phyloP scores from a whole-genome alignment of 1,284 basidiomycete genomes.

The Ceratobasidium sp. region DNA sequence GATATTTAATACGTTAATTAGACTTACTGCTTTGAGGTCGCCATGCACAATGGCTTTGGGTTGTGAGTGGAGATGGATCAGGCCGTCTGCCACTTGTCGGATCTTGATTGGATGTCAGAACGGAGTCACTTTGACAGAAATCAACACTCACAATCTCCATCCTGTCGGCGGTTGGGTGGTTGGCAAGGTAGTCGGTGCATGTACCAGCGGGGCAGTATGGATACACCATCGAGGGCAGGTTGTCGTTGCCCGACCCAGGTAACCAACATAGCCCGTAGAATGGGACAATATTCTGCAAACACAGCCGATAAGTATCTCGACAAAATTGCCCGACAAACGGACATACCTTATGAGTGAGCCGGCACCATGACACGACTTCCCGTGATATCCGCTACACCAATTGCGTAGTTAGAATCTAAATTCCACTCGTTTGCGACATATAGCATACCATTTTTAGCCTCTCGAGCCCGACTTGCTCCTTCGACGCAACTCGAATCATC shows the following conservation, averaged over 20 bases:
- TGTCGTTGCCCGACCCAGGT: background rate
- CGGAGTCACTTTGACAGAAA: background rate
- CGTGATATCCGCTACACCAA: conserved; percentile 20
- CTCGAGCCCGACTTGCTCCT: background rate
- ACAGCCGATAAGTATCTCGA: background rate
- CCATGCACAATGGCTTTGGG: conserved; percentile 40
- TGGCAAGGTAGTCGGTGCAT: conserved; percentile 14
- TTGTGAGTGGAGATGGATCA: conserved; percentile 42
- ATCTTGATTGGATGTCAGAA: conserved; percentile 33
- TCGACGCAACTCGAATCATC: conserved; percentile 27
- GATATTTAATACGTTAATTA: background rate
- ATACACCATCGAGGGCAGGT: conserved; percentile 26
- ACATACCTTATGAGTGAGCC: background rate
- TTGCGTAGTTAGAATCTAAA: background rate
- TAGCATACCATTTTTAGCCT: conserved; percentile 17
- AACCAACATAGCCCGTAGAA: conserved; percentile 32
- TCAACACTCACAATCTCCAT: conserved; percentile 20
- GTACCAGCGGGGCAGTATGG: conserved; percentile 41
- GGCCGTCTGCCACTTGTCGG: conserved; percentile 40
- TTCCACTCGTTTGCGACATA: background rate
- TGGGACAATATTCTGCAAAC: conserved; percentile 20
- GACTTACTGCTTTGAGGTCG: conserved; percentile 44
- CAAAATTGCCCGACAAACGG: background rate
- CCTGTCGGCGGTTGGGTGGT: conserved; percentile 19
- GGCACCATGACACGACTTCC: conserved; percentile 21